Percentiles rank a stretch among this genome's conserved stretches.
These are phyloP conservation scores for Massariosphaeria phaeospora DNA, from an alignment of 495 filamentous ascomycete genomes.

Conservation along the genomic window DNA sequence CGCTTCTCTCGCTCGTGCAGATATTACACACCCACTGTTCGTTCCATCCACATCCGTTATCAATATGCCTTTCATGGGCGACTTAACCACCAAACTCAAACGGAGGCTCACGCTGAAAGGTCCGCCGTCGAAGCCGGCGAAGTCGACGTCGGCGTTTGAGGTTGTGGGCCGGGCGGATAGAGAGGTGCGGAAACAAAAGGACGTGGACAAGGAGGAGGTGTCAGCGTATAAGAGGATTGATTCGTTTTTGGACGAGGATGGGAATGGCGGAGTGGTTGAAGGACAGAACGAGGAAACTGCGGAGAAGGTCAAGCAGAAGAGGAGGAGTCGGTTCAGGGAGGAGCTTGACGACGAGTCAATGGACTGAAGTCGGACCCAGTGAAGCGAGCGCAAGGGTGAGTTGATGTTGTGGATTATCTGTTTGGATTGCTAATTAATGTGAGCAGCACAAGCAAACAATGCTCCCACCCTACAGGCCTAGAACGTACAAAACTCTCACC, in stretches of 20 bases:
- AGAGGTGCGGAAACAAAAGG: neutral
- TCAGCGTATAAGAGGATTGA: slow-evolving; percentile 10
- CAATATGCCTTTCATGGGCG: slow-evolving; percentile 11
- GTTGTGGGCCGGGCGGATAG: neutral
- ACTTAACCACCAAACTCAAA: neutral
- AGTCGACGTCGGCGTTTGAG: slow-evolving; percentile 1
- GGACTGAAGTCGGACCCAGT: no score
- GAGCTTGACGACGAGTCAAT: slow-evolving; percentile 12
- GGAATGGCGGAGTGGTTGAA: neutral
- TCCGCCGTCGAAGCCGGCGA: neutral
- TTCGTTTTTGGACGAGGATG: slow-evolving; percentile 9
- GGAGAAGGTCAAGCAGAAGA: neutral
- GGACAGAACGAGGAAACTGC: neutral
- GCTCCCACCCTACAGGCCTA: neutral
- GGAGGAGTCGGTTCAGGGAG: slow-evolving; percentile 23
- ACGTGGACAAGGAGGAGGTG: neutral
- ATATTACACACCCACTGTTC: no score
- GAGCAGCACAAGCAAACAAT: no score
- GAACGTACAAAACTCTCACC: no score
- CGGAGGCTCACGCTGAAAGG: neutral
- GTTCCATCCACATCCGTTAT: neutral
- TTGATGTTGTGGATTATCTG: no score
- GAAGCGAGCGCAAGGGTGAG: no score
- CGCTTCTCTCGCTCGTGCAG: no score
- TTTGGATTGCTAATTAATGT: no score